Evolutionary conservation across 2,329 filamentous ascomycete genomes (phyloP).

Genomic region (Claviceps arundinis): DNA sequence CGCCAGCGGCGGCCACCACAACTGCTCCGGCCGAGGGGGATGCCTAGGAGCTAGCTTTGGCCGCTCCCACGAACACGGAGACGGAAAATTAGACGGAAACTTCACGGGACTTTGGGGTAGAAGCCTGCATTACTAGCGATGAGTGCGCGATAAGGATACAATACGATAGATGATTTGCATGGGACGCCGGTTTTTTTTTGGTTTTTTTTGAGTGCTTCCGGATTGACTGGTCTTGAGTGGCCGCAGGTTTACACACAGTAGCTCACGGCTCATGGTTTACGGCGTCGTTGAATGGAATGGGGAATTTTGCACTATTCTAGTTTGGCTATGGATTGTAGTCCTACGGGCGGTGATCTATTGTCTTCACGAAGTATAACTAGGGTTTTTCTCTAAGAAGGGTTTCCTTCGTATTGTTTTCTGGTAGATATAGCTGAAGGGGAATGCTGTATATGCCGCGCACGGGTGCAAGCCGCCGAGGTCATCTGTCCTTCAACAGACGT

Average conservation of each 20-base stretch:
- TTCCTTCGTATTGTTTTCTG: no score
- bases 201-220: neutral
- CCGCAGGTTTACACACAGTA: neutral
- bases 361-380: no score
- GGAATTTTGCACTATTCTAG: neutral
- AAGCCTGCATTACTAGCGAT: neutral
- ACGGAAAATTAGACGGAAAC: neutral
- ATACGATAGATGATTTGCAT: neutral
- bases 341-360: no score
- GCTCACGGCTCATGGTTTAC: slow-evolving; percentile 1
- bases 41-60: slow-evolving; percentile 8
- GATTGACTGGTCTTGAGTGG: neutral
- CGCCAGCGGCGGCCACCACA: no score
- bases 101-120: neutral
- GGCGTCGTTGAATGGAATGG: neutral
- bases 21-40: slow-evolving; percentile 7
- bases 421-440: no score
- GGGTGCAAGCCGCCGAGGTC: no score
- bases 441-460: no score
- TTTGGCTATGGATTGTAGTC: no score
- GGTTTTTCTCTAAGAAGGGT: no score
- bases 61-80: neutral
- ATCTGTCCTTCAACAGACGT: no score
- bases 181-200: neutral
- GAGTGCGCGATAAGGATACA: neutral